Evolutionary conservation across 1,284 basidiomycete species (phyloP).

Genomic region (Ceratobasidium sp.): DNA sequence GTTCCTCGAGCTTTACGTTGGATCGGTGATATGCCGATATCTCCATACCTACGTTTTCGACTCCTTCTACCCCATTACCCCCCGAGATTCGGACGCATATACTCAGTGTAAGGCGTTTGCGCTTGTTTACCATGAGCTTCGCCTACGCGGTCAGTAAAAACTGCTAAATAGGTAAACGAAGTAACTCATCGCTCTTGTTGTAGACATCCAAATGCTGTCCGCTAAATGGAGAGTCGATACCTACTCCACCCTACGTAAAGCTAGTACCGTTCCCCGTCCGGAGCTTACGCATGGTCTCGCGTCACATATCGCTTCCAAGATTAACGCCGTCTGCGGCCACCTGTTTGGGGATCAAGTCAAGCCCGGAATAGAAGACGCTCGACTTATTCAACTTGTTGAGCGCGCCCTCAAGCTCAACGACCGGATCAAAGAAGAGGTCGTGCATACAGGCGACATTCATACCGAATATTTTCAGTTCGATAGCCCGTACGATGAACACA

Average conservation of each 20-base stretch:
- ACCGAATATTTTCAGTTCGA: not conserved
- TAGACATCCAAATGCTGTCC: not conserved
- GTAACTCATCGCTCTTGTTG: not conserved
- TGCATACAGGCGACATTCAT: not conserved
- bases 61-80: not conserved
- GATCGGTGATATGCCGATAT: not conserved
- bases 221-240: slow-evolving; percentile 13
- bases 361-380: not conserved
- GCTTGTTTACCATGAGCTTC: not conserved
- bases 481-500: not conserved
- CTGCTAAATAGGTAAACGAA: not conserved
- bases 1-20: not conserved
- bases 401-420: not conserved
- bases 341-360: not conserved
- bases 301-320: not conserved
- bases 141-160: not conserved
- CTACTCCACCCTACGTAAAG: not conserved
- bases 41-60: not conserved
- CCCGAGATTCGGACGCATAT: not conserved
- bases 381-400: not conserved
- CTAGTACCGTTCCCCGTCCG: not conserved
- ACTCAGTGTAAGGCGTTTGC: not conserved
- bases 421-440: not conserved
- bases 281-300: not conserved
- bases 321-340: not conserved